phyloP scores from a whole-genome alignment of 2,329 filamentous ascomycete species.

The Alternaria sp. region DNA sequence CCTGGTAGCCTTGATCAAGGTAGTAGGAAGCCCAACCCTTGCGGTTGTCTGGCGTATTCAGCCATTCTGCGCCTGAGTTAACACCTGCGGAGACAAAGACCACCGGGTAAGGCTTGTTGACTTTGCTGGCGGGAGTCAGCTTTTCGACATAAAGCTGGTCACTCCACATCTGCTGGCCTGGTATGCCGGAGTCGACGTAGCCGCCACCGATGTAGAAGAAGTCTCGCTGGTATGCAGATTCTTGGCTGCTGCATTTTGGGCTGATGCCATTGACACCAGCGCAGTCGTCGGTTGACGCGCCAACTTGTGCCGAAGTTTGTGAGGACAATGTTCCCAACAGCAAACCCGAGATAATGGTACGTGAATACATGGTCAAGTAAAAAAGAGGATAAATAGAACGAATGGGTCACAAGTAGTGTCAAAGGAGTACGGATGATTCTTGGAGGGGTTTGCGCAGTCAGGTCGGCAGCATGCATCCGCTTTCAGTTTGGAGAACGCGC shows the following conservation, averaged over 20 bases:
- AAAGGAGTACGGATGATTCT: background rate
- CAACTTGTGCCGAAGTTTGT: background rate
- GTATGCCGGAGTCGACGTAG: constrained; percentile 28
- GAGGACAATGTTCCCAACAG: background rate
- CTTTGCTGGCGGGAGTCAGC: constrained; percentile 17
- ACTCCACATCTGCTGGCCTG: constrained; percentile 22
- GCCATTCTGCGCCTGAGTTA: constrained; percentile 23
- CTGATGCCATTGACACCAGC: constrained; percentile 21
- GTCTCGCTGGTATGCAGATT: constrained; percentile 28
- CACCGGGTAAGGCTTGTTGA: constrained; percentile 24
- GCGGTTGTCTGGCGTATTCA: constrained; percentile 24
- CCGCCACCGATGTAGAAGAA: constrained; percentile 34
- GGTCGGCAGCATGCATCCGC: background rate
- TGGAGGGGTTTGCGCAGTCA: background rate
- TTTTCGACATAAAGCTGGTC: constrained; percentile 32
- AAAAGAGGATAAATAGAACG: background rate
- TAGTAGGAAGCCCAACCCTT: constrained; percentile 28
- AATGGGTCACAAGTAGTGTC: background rate
- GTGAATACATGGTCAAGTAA: background rate
- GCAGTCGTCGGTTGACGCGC: background rate
- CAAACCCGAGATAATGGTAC: background rate
- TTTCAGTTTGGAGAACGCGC: background rate
- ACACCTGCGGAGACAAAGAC: constrained; percentile 31
- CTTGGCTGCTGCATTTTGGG: constrained; percentile 25
- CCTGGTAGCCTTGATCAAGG: constrained; percentile 26